These are phyloP conservation scores for Penicillium aurantiogriseum DNA, from an alignment of 2,329 filamentous ascomycete genomes.

Conservation along the genomic window DNA sequence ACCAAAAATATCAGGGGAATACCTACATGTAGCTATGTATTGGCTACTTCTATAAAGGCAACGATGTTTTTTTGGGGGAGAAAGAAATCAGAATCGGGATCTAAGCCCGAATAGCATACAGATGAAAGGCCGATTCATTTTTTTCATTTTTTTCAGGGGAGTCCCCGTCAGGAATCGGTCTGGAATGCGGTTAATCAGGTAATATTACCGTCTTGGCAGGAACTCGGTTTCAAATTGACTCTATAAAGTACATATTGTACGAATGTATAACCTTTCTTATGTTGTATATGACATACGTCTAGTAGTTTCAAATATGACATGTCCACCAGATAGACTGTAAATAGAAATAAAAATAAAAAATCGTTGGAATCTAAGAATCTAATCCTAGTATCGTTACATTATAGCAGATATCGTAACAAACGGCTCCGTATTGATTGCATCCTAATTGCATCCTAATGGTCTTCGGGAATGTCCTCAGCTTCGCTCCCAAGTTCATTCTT, in stretches of 20 bases:
- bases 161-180: conserved; percentile 16
- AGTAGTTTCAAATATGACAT: conserved; percentile 19
- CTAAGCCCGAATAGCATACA: neutral
- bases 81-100: neutral
- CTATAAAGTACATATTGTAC: conserved; percentile 3
- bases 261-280: neutral
- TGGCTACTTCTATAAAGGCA: neutral
- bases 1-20: neutral
- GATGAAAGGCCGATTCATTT: neutral
- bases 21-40: neutral
- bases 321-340: conserved; percentile 16
- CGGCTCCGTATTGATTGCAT: neutral
- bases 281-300: neutral
- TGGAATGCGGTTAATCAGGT: conserved; percentile 26
- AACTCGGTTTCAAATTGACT: conserved; percentile 3
- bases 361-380: neutral
- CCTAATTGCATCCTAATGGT: conserved; percentile 25
- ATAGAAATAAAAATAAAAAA: too few species aligned
- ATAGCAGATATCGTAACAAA: neutral
- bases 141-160: conserved; percentile 15
- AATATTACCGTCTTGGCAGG: conserved; percentile 24
- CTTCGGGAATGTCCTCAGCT: conserved; percentile 40
- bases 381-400: neutral
- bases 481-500: conserved; percentile 46
- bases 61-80: neutral